Percentiles rank a stretch among this genome's conserved stretches.
phyloP scores from a whole-genome alignment of 768 basidiomycete species.

The Naematelia aurantialba region DNA sequence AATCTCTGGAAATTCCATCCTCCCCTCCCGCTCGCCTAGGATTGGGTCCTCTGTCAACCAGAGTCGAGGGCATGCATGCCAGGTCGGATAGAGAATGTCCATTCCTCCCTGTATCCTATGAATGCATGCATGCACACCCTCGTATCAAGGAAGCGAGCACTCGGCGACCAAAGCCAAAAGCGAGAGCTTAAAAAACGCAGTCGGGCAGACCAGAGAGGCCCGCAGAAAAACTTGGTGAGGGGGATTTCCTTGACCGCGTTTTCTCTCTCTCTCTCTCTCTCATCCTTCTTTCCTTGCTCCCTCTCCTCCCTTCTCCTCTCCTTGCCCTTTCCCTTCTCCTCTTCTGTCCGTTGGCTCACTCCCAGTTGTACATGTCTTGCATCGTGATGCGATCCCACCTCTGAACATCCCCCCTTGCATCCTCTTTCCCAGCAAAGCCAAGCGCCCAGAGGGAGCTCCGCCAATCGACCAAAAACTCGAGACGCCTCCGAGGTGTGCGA shows the following conservation, averaged over 20 bases:
- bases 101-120: too few relatives aligned
- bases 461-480: background rate
- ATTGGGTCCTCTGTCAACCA: too few relatives aligned
- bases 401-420: background rate
- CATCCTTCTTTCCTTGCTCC: background rate
- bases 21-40: too few relatives aligned
- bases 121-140: too few relatives aligned
- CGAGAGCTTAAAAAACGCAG: too few relatives aligned
- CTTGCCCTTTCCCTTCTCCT: background rate
- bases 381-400: background rate
- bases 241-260: background rate
- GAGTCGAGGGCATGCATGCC: too few relatives aligned
- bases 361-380: conserved; percentile 2
- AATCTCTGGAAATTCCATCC: too few relatives aligned
- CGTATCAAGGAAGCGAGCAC: too few relatives aligned
- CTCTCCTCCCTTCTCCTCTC: background rate
- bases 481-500: background rate
- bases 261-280: background rate
- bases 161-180: too few relatives aligned
- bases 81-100: too few relatives aligned
- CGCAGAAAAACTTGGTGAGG: background rate
- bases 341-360: background rate
- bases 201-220: too few relatives aligned
- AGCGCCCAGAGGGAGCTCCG: background rate
- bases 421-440: background rate